A percentile compares a stretch with the other conserved stretches of the same genome.
Evolutionary conservation across 257 asterid genomes (phyloP).

Genomic region (Solanum arcanum): DNA sequence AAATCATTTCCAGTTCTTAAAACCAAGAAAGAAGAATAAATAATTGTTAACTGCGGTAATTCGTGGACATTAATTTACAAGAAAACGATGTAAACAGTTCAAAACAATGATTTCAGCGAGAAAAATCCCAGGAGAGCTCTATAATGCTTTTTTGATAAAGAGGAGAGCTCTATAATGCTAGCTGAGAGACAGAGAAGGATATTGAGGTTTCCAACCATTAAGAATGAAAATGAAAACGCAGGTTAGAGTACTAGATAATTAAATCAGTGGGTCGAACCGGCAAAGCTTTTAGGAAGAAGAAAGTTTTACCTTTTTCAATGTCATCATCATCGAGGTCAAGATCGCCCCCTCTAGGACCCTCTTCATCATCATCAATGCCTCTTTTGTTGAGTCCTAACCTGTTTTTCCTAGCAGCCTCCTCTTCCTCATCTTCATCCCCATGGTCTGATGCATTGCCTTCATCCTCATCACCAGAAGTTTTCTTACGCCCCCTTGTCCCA

Average conservation of each 20-base stretch:
- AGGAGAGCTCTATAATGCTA: background rate
- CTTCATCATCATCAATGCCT: conserved; percentile 84
- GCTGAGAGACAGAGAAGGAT: background rate
- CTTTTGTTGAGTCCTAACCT: conserved; percentile 60
- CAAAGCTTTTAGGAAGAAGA: background rate
- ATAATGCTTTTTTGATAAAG: background rate
- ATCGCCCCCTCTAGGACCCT: conserved; percentile 97
- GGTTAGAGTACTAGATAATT: background rate
- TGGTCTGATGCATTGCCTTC: conserved; percentile 76
- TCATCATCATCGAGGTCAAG: conserved; percentile 92
- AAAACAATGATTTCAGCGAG: background rate
- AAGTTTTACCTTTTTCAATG: conserved; percentile 71
- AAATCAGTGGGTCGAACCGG: background rate
- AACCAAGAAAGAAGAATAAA: background rate
- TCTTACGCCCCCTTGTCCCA: conserved; percentile 75
- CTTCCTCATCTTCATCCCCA: conserved; percentile 97
- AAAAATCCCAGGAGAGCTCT: background rate
- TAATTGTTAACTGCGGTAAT: background rate
- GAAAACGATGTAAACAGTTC: background rate
- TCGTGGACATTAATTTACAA: background rate
- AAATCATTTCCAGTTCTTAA: background rate
- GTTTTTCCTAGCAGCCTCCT: conserved; percentile 59
- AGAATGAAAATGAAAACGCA: background rate
- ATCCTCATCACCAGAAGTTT: conserved; percentile 62
- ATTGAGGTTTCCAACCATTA: background rate